phyloP scores from a whole-genome alignment of 306 rosid genomes.

The Rosa multiflora region DNA sequence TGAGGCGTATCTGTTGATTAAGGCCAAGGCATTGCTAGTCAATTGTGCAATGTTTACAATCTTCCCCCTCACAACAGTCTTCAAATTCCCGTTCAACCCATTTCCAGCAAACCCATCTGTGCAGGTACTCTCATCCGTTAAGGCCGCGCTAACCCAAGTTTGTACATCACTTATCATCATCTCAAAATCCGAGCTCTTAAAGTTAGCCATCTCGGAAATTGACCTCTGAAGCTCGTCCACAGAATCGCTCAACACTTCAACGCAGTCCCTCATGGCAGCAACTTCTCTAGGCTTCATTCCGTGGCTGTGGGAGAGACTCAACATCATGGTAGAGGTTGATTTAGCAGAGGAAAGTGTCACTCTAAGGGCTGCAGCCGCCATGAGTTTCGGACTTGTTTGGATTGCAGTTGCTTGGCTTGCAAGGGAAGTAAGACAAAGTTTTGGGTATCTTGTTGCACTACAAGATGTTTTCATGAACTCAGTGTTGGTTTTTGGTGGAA shows the following conservation, averaged over 20 bases:
- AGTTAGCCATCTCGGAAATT: constrained; percentile 49
- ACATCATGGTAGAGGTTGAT: constrained; percentile 39
- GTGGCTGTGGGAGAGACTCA: constrained; percentile 25
- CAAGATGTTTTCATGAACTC: constrained; percentile 72
- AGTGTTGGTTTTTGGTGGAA: constrained; percentile 29
- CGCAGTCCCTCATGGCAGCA: constrained; percentile 66
- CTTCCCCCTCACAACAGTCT: constrained; percentile 33
- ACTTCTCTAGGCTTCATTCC: constrained; percentile 45
- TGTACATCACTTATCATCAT: constrained; percentile 50
- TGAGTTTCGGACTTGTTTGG: constrained; percentile 46
- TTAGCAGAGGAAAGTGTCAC: constrained; percentile 57
- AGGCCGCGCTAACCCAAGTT: constrained; percentile 80
- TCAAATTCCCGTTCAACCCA: constrained; percentile 30
- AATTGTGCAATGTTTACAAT: constrained; percentile 48
- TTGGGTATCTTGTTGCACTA: constrained; percentile 57
- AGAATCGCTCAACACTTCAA: constrained; percentile 57
- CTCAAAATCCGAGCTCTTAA: constrained; percentile 26
- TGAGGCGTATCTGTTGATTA: constrained; percentile 55
- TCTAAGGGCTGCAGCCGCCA: constrained; percentile 54
- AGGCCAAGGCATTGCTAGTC: constrained; percentile 81
- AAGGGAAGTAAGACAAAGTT: constrained; percentile 63
- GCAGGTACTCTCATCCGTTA: constrained; percentile 70
- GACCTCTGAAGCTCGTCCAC: constrained; percentile 55
- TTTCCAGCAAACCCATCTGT: constrained; percentile 54
- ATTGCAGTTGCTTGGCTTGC: constrained; percentile 50